A percentile compares a stretch with the other conserved stretches of the same genome.
Evolutionary conservation across 352 stramenopile species (phyloP).

Genomic region (Phytophthora niederhauseri): DNA sequence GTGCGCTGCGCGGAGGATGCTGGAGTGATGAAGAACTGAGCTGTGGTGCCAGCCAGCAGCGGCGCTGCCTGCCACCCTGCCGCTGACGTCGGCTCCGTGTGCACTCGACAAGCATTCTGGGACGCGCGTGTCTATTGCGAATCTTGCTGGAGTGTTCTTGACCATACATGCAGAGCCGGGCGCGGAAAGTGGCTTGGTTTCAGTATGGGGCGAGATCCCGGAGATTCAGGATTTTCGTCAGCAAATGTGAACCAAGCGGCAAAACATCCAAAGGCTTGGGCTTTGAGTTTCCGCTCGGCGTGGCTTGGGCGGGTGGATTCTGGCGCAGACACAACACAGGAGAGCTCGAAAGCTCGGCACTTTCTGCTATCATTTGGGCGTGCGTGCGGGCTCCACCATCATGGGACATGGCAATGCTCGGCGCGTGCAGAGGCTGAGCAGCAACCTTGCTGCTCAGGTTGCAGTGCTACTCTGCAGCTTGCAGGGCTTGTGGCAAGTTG

Average conservation of each 20-base stretch:
- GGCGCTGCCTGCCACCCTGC: slow-evolving; percentile 2
- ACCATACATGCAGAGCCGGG: slow-evolving; percentile 24
- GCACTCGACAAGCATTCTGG: slow-evolving; percentile 21
- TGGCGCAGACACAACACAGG: neutral
- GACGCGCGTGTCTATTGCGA: slow-evolving; percentile 25
- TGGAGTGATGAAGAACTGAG: slow-evolving; percentile 16
- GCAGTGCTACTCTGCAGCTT: slow-evolving; percentile 6
- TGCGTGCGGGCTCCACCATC: slow-evolving; percentile 30
- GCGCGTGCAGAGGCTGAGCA: slow-evolving; percentile 7
- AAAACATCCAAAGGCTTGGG: neutral
- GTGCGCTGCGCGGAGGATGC: slow-evolving; percentile 7
- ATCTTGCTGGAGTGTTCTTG: slow-evolving; percentile 13
- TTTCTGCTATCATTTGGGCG: slow-evolving; percentile 22
- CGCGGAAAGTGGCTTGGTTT: slow-evolving; percentile 10
- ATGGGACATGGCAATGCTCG: slow-evolving; percentile 17
- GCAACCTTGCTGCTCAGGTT: slow-evolving; percentile 8
- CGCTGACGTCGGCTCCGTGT: slow-evolving; percentile 12
- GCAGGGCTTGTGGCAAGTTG: neutral
- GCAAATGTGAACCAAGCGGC: slow-evolving; percentile 14
- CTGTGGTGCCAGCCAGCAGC: too few relatives aligned
- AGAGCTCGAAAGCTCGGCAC: slow-evolving; percentile 11
- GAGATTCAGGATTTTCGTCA: slow-evolving; percentile 26
- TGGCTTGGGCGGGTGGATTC: slow-evolving; percentile 7
- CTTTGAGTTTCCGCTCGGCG: neutral
- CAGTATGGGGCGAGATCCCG: slow-evolving; percentile 6